Percentiles rank a stretch among this genome's conserved stretches.
Conservation (phyloP, 2,329 filamentous ascomycete genomes). For the Emergomyces orientalis region DNA sequence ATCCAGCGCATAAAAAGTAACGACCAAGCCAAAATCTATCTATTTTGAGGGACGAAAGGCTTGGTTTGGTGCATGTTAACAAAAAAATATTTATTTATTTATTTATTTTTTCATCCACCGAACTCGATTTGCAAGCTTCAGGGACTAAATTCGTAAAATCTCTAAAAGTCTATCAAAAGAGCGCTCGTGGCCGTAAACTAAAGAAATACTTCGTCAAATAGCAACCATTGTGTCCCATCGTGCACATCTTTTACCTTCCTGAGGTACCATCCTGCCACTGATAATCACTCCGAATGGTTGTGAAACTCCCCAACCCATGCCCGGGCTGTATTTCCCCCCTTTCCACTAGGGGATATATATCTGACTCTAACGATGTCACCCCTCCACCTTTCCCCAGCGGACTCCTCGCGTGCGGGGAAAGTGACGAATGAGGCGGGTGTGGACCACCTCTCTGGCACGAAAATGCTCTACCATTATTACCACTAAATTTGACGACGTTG, state of each 20-base stretch:
- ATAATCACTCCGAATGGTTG: conserved; percentile 13
- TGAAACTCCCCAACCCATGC: conserved; percentile 12
- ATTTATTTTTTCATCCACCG: not conserved
- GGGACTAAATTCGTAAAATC: no score
- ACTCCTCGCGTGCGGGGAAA: not conserved
- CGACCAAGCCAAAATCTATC: not conserved
- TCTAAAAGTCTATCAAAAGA: no score
- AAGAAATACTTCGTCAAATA: not conserved
- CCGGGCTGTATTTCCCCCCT: not conserved
- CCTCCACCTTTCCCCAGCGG: not conserved
- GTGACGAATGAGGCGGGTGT: not conserved
- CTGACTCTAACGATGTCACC: not conserved
- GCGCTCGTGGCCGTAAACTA: not conserved
- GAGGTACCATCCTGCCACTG: not conserved
- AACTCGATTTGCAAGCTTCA: not conserved
- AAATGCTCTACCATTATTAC: not conserved
- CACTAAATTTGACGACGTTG: not conserved
- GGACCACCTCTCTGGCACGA: not conserved
- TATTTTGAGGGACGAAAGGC: not conserved
- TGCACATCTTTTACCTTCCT: not conserved
- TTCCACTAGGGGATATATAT: conserved; percentile 1
- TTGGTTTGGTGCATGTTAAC: not conserved
- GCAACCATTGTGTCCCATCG: not conserved
- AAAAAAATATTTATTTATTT: no score
- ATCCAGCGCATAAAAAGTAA: not conserved